phyloP scores from a whole-genome alignment of 139 green algal species.

The Chlamydomonas schloesseri region DNA sequence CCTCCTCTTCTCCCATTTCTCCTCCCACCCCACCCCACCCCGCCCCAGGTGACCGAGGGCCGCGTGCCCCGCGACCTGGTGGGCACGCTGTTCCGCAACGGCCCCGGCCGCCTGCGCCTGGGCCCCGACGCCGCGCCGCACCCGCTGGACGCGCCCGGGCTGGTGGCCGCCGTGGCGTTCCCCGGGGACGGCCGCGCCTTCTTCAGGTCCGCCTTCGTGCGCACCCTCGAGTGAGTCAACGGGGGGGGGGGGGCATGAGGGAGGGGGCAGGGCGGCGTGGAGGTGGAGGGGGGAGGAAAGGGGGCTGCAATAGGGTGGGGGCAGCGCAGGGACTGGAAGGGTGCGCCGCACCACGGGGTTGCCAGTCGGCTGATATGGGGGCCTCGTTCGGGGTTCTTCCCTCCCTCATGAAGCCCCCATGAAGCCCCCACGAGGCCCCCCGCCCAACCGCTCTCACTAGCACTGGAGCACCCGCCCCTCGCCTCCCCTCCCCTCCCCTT shows the following conservation, averaged over 20 bases:
- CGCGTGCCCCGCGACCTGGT: conserved; percentile 13
- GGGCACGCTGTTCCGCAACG: conserved; percentile 53
- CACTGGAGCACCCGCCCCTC: not conserved
- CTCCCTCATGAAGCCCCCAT: too few species aligned
- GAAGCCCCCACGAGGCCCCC: too few species aligned
- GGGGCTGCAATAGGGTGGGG: not conserved
- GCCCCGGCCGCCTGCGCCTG: conserved; percentile 53
- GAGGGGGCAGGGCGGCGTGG: not conserved
- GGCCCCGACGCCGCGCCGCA: conserved; percentile 48
- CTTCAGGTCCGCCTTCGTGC: conserved; percentile 54
- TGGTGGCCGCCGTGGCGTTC: conserved; percentile 55
- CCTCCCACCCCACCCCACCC: not conserved
- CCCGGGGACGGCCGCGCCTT: conserved; percentile 55
- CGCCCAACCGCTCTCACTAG: too few species aligned
- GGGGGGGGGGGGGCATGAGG: not conserved
- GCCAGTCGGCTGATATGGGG: too few species aligned
- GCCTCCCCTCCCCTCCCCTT: too few species aligned
- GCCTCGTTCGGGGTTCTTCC: too few species aligned
- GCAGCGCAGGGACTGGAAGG: not conserved
- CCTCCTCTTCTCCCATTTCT: not conserved
- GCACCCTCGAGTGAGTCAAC: conserved; percentile 62
- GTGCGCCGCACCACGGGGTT: not conserved
- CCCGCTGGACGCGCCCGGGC: conserved; percentile 70
- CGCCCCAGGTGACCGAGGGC: conserved; percentile 4
- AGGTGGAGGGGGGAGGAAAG: not conserved